Evolutionary conservation across 768 basidiomycete genomes (phyloP), one percentile per base, ranked within the genome.

Genomic region (Hysterangium stoloniferum): DNA sequence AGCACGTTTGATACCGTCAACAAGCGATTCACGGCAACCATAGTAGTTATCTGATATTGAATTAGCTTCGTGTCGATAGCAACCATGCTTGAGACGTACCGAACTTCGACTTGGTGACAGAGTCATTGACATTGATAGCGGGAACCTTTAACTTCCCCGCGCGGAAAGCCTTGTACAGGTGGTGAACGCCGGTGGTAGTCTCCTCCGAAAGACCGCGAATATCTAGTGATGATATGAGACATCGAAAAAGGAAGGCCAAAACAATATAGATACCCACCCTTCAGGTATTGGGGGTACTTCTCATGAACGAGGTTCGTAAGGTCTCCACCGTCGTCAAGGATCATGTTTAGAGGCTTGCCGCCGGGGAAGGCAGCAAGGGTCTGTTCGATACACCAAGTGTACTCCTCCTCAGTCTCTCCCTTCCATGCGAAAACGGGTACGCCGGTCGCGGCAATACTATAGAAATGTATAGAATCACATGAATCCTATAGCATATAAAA

Each of bases 391-490:
- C 94, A 98, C 96, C 96, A 99, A 57, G 70, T 64, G 72, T 97
- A 98, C 67, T 99, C 96, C 69, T 97, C 96, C 65, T 98, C 96
- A 40, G 94, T 94, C 76, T 99, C 96, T 51, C 96, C 96, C 75
- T 99, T 99, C 96, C 96, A 99, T 35, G 96, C 96, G 64, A 82
- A 99, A 62, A 98, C 96, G 58, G 96, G 96, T 50, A 98, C 89
- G 59, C 95, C 95, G 53, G 96, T 98, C 15, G 93, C 95, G 57
- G 95, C 95, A 57, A 97, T 97, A 58, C 88, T 91, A 60, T 19
- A 50, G 9, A 27, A 32, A 34, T 28, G 22, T 28, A 17, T 25
- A n/a, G n/a, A 44, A 20, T 24, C 6, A 12, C 33, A 35, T 37
- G 19, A 4, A 38, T 36, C 55, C 25, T 33, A 12, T 22, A 29